Base-by-base conservation (phyloP, 148 eudicot genomes). In the Cornus controversa region DNA sequence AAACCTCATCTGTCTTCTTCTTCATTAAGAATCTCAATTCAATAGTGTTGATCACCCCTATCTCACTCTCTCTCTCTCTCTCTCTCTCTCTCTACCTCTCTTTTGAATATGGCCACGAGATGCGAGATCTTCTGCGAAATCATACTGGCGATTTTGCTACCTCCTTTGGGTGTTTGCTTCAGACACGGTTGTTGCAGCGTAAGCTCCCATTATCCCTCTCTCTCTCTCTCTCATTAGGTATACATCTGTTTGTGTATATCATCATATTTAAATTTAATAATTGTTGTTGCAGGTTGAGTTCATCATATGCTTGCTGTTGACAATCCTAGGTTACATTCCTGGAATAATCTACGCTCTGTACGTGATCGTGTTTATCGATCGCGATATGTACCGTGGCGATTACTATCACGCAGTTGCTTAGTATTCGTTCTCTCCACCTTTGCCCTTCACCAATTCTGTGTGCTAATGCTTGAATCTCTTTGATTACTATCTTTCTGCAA, bases 291-390 rank as follows among this genome's bases (percentile, higher is more conserved):
- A 93, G 96, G 79, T 80, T 28, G 98, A 94, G 78, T 90, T 92
- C 80, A 75, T 89, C 54, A 85, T 94, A 40, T 94, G 98, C 81
- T 76, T 94, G 89, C 36, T 89, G 80, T 74, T 94, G 90, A 94
- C 98, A 2, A 83, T 92, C 22, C 85, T 91, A 57, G 98, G 98
- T 7, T 94, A 94, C 79, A 11, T 94, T 20, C 98, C 96, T 34
- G 96, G 96, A 22, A 92, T 94, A 13, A 90, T 92, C 27, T 91
- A 91, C 83, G 98, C 96, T 1, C 84, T 94, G 37, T 94, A 94
- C 73, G 92, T 83, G 0, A 94, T 92, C 75, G 78, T 92, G 50
- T 88, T 76, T 70, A 83, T 89, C 14, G 93, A 90, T 77, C 90
- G 84, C 62, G 84, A 80, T 58, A 72, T 78, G 37, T 77, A 71